These are phyloP conservation scores for Fraxinus dipetala DNA, from an alignment of 305 asterid species.

Conservation along the genomic window DNA sequence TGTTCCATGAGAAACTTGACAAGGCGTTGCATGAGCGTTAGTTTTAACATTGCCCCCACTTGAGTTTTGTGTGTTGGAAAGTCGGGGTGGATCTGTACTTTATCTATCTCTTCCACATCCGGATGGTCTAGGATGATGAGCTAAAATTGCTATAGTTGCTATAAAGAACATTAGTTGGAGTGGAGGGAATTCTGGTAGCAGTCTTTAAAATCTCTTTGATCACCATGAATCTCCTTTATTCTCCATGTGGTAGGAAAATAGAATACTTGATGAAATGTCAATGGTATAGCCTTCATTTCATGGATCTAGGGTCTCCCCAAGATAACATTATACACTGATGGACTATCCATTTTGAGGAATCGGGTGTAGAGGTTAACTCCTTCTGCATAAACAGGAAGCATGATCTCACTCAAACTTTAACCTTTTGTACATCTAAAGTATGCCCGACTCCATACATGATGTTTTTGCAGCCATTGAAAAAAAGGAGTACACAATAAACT, in stretches of 20 bases:
- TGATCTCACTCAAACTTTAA: no score
- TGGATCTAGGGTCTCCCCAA: background rate
- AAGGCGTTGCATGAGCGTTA: no score
- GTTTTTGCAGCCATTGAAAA: no score
- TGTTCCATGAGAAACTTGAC: background rate
- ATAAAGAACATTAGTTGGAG: background rate
- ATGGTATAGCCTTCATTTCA: background rate
- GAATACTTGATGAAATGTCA: background rate
- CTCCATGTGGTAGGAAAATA: background rate
- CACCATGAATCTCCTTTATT: no score
- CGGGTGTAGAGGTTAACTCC: background rate
- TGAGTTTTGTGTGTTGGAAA: background rate
- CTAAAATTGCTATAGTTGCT: background rate
- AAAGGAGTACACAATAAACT: no score
- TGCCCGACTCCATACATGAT: no score
- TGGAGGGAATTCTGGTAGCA: background rate
- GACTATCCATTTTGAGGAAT: no score
- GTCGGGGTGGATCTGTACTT: background rate
- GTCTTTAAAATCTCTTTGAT: no score
- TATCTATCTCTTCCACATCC: background rate
- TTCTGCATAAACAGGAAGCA: background rate
- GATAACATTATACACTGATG: background rate
- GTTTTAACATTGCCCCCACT: no score
- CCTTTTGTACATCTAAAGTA: no score
- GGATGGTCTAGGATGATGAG: background rate